Evolutionary conservation across 768 basidiomycete species (phyloP).

Genomic region (Wakefieldia striispora): DNA sequence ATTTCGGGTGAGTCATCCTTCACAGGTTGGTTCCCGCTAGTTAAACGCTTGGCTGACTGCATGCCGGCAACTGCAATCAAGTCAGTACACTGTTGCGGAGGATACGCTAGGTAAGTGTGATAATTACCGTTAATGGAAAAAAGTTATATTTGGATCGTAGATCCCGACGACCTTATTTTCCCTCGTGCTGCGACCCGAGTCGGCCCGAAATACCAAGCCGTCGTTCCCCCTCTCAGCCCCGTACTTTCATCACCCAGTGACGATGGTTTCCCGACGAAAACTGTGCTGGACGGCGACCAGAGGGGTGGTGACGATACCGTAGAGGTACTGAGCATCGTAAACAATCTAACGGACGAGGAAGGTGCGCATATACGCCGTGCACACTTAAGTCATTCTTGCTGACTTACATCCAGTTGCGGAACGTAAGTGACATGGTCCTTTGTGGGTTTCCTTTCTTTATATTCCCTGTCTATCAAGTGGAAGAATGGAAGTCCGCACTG

Average conservation of each 20-base stretch:
- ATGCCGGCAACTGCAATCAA: slow-evolving; percentile 33
- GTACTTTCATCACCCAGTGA: slow-evolving; percentile 34
- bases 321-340: slow-evolving; percentile 66
- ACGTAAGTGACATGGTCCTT: slow-evolving; percentile 40
- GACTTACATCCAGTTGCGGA: slow-evolving; percentile 46
- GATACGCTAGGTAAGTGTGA: slow-evolving; percentile 75
- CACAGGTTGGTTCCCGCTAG: background rate
- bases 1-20: slow-evolving; percentile 77
- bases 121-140: slow-evolving; percentile 13
- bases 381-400: slow-evolving; percentile 20
- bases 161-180: slow-evolving; percentile 96
- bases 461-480: slow-evolving; percentile 44
- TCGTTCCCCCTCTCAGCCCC: slow-evolving; percentile 41
- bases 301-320: slow-evolving; percentile 71
- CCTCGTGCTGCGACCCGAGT: slow-evolving; percentile 91
- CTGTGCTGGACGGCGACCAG: slow-evolving; percentile 41
- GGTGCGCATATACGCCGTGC: slow-evolving; percentile 42
- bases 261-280: background rate
- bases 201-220: slow-evolving; percentile 82
- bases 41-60: slow-evolving; percentile 9
- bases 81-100: slow-evolving; percentile 86
- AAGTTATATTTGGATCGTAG: slow-evolving; percentile 44
- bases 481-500: slow-evolving; percentile 58
- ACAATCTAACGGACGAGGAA: slow-evolving; percentile 64
- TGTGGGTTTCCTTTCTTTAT: background rate